These are phyloP conservation scores for Exophiala viscosa DNA, from an alignment of 2,329 filamentous ascomycete species.

Conservation along the genomic window DNA sequence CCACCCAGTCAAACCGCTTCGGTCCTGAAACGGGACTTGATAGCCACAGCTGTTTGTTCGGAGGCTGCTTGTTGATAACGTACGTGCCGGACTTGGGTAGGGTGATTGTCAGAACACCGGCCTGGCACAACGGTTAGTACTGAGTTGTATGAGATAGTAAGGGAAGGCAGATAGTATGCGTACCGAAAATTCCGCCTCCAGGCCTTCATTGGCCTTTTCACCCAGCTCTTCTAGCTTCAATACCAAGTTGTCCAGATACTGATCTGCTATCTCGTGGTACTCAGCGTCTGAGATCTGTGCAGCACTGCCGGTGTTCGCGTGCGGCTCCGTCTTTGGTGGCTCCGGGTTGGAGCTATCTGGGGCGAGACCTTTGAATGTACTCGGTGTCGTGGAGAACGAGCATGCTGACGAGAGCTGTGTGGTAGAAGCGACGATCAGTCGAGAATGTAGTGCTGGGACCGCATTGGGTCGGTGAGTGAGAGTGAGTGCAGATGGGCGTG, in stretches of 20 bases:
- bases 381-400: slow-evolving; percentile 10
- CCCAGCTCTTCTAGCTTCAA: slow-evolving; percentile 66
- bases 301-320: slow-evolving; percentile 47
- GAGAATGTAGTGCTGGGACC: not conserved
- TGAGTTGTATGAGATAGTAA: not conserved
- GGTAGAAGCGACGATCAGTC: not conserved
- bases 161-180: slow-evolving; percentile 29
- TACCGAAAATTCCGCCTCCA: slow-evolving; percentile 89
- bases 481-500: not conserved
- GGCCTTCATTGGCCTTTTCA: slow-evolving; percentile 62
- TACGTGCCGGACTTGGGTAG: slow-evolving; percentile 70
- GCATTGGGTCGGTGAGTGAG: not conserved
- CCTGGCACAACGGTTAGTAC: slow-evolving; percentile 47
- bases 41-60: slow-evolving; percentile 96
- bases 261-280: slow-evolving; percentile 75
- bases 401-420: not conserved
- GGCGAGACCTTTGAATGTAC: slow-evolving; percentile 51
- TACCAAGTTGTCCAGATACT: slow-evolving; percentile 63
- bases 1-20: slow-evolving; percentile 89
- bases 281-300: slow-evolving; percentile 65
- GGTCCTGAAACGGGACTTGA: slow-evolving; percentile 87
- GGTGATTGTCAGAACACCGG: slow-evolving; percentile 76
- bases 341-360: slow-evolving; percentile 57
- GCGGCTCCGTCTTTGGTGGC: slow-evolving; percentile 40
- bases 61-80: slow-evolving; percentile 96